Evolutionary conservation across 495 filamentous ascomycete species (phyloP), one percentile per base, ranked within the genome.

Genomic region (Umbilicaria muhlenbergii): DNA sequence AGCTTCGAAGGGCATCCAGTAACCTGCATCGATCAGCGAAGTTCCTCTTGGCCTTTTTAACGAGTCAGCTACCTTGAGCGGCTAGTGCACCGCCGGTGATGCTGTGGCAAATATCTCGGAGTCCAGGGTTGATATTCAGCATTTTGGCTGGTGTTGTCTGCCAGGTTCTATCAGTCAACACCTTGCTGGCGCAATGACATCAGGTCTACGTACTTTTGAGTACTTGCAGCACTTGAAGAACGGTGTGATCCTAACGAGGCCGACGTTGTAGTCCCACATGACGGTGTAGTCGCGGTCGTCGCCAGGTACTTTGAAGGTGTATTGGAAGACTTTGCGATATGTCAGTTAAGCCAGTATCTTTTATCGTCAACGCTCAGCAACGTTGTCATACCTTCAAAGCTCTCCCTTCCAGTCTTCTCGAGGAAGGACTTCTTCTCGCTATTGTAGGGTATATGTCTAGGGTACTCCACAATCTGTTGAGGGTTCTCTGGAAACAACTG

Each of bases 201-300:
- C 13, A n/a, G 16, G 21, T 11, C 12, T 1, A 34, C 51, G 47
- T 49, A 86, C 89, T 77, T 98, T 98, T 35, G 80, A 72, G 56
- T 89, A 86, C 44, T 78, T 76, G 46, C 74, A 78, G 52, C 83
- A 86, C 55, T 93, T 93, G 72, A 98, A 96, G 55, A 98, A 83
- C 35, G 86, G 83, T 5, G 91, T 95, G 54, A 89, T 88, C 45
- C 88, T 78, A 41, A 95, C 89, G 19, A 94, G 79, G n/a, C 91
- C 91, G 44, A 88, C 78, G 47, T 87, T 86, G 60, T 94, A 94
- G 58, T 98, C 91, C 91, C 91, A 98, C 77, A 93, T 85, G 18
- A 98, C 76, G 6, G 68, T 73, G 66, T 85, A 87, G 10, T 44
- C 44, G 48, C 68, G 71, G 5, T 78, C 73, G 34, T 86, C 72